These are phyloP conservation scores for Phyllostachys edulis DNA, from an alignment of 176 grass and related monocot species.

Conservation along the genomic window DNA sequence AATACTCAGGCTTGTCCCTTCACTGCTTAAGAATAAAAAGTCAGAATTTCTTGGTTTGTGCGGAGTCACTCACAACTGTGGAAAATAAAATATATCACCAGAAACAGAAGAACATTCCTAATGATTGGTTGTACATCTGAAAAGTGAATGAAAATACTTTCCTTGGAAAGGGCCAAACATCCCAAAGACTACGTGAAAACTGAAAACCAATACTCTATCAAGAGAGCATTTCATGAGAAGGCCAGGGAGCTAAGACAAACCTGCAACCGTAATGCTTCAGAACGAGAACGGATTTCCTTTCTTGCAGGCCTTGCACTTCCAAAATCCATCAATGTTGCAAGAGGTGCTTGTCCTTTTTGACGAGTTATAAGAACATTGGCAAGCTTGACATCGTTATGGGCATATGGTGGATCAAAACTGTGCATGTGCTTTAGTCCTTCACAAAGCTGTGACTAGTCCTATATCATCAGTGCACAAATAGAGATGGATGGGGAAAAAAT, in stretches of 20 bases:
- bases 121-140: not conserved
- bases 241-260: constrained; percentile 37
- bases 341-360: constrained; percentile 58
- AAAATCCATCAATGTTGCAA: constrained; percentile 97
- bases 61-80: not conserved
- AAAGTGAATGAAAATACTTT: not conserved
- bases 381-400: constrained; percentile 96
- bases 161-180: not conserved
- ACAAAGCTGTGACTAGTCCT: constrained; percentile 57
- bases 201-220: not conserved
- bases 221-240: constrained; percentile 10
- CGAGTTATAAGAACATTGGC: constrained; percentile 89
- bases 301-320: constrained; percentile 82
- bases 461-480: constrained; percentile 15
- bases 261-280: constrained; percentile 83
- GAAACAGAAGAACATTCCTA: not conserved
- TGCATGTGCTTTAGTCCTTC: constrained; percentile 96
- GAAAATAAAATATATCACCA: not conserved
- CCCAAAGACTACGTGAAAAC: not conserved
- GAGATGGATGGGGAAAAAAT: not conserved
- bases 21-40: not conserved
- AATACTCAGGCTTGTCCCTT: not conserved
- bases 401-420: constrained; percentile 84
- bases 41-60: not conserved
- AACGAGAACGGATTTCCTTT: constrained; percentile 77